phyloP scores from a whole-genome alignment of 2,329 filamentous ascomycete species.

The Aspergillus fijiensis region DNA sequence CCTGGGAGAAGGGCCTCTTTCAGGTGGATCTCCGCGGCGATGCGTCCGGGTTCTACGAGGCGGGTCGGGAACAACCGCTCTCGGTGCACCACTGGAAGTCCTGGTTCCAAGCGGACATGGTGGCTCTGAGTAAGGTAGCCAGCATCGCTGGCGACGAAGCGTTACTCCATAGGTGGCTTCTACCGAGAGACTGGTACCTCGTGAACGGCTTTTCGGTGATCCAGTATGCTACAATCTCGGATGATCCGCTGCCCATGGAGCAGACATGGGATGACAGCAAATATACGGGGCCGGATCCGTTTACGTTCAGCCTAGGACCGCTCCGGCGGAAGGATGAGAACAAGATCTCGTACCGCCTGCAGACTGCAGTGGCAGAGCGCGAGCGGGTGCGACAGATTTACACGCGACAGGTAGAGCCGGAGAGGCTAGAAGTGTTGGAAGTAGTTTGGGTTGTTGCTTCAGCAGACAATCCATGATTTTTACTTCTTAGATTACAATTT shows the following conservation, averaged over 20 bases:
- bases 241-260: conserved; percentile 47
- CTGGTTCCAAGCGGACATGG: conserved; percentile 19
- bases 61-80: conserved; percentile 47
- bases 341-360: conserved; percentile 53
- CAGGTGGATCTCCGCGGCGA: conserved; percentile 56
- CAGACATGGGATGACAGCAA: conserved; percentile 50
- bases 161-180: conserved; percentile 14
- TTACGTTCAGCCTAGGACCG: conserved; percentile 53
- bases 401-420: conserved; percentile 34
- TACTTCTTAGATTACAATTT: no score
- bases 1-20: conserved; percentile 51
- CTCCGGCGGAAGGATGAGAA: conserved; percentile 38
- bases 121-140: conserved; percentile 13
- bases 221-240: conserved; percentile 44
- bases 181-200: conserved; percentile 31
- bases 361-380: conserved; percentile 41
- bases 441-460: conserved; percentile 21
- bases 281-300: conserved; percentile 39
- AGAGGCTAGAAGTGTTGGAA: conserved; percentile 21
- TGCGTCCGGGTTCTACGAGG: conserved; percentile 57
- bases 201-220: conserved; percentile 58
- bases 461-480: not conserved
- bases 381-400: conserved; percentile 53
- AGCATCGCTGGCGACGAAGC: conserved; percentile 18
- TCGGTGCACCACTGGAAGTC: conserved; percentile 22